Evolutionary conservation across 208 protist genomes (phyloP), one percentile per base, ranked within the genome.

Genomic region (Acanthamoeba rhysodes): DNA sequence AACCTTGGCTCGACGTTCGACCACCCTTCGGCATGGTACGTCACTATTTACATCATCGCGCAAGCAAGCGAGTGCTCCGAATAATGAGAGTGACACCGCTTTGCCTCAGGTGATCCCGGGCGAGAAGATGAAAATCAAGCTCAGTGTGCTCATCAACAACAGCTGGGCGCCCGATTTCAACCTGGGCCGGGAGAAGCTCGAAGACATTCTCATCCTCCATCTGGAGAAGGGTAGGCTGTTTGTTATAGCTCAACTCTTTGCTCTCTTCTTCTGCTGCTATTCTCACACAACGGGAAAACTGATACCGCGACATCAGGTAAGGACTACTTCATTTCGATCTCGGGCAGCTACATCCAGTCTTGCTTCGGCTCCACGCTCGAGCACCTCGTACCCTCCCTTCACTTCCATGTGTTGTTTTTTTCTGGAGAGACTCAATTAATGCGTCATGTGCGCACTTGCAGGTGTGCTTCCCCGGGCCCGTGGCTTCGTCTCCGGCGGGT

Each of bases 141-240:
- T 98, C 0, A 97, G 66, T 7, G 62, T 98, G 0, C 84, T 72
- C 41, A 95, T 98, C 22, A 93, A 97, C 57, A 93, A 93, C 27
- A 53, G 37, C 18, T 96, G 68, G 12, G 95, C 95, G 8, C 32
- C 68, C 16, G 53, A 62, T 24, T 84, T 98, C 37, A 97, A 98
- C 87, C 18, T 96, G 1, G 48, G 48, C 32, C 27, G 66, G 34
- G 96, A 98, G 34, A 53, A 64, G 27, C 74, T 98, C 37, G 95
- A 97, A 22, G 97, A 98, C 64, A 98, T 98, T 37, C 95, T 98
- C 22, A 96, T 98, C 59, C 55, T 98, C 34, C 96, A 97, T 72
- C 74, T 98, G 0, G 96, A 98, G 53, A 98, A 98, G 76, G 96
- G 96, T 70, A 96, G 7, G 12, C 55, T 24, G 53, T 16, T 50